Conservation (phyloP, 129 eudicot genomes). For the Artemisia tridentata region DNA sequence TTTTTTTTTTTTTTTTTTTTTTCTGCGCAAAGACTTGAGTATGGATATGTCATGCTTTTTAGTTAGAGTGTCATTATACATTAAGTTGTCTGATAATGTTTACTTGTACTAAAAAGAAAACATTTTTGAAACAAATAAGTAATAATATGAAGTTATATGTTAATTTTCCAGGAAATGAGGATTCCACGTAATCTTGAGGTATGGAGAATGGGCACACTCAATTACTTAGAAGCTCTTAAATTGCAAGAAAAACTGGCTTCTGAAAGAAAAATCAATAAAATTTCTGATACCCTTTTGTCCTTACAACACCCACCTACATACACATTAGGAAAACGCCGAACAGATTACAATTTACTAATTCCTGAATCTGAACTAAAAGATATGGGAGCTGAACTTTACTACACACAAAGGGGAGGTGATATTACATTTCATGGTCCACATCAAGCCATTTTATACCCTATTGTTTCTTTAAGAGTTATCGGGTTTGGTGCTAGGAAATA, state of each 20-base stretch:
- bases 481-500: too few species aligned
- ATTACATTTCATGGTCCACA: too few species aligned
- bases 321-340: slow-evolving; percentile 87
- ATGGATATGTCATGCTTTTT: too few species aligned
- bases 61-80: too few species aligned
- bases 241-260: slow-evolving; percentile 82
- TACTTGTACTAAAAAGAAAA: too few species aligned
- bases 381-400: slow-evolving; percentile 91
- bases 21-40: too few species aligned
- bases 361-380: slow-evolving; percentile 62
- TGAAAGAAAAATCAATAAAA: slow-evolving; percentile 46
- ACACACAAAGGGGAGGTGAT: slow-evolving; percentile 92
- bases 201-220: slow-evolving; percentile 76
- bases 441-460: too few species aligned
- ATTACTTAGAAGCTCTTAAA: slow-evolving; percentile 71
- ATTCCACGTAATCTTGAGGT: slow-evolving; percentile 59
- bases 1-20: not conserved
- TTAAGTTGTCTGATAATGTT: too few species aligned
- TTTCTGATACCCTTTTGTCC: slow-evolving; percentile 69
- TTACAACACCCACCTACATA: slow-evolving; percentile 96
- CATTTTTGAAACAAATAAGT: too few species aligned
- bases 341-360: slow-evolving; percentile 69
- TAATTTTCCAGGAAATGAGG: slow-evolving; percentile 52
- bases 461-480: too few species aligned
- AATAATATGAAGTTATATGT: not conserved